Base-by-base conservation (phyloP, 768 basidiomycete species). In the Suillus brevipes region DNA sequence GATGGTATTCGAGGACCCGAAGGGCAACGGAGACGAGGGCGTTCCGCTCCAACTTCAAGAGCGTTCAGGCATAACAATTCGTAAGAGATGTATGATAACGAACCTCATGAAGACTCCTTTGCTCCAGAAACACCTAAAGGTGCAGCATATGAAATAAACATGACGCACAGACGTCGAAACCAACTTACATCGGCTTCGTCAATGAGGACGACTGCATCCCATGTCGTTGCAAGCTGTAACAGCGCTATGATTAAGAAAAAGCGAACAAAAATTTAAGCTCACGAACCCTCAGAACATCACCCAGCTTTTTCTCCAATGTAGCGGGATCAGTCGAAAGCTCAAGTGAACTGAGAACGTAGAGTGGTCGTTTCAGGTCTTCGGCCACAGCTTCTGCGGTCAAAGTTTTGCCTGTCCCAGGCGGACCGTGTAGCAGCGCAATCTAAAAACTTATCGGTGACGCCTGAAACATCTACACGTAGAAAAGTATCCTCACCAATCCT, bases 21-120 rank as follows among this genome's bases (percentile, higher is more conserved):
- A 86, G 84, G 8, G 87, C 89, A 14, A 89, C 88, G 4, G 88
- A 87, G 7, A 91, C 88, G 83, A 90, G 88, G 1, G 88, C 88
- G 68, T 90, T 91, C 13, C 89, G 81, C 69, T 87, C 81, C 14
- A 89, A 71, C 69, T 66, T 36, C 23, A 43, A 43, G 31, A 63
- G 9, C 12, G 13, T 49, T 25, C 37, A 64, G 18, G 13, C 18
- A 59, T 13, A 10, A 42, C 25, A 3, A 40, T 16, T 14, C 10
- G 2, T 13, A 14, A 18, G 10, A 28, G 8, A 38, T 25, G 4
- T 23, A n/a, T 10, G 37, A 57, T 38, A 18, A 55, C 65, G 2
- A 23, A 69, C 64, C 28, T 89, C 85, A 63, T 88, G 85, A 45
- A 89, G 76, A 4, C 86, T 86, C 7, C 89, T 84, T 71, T 86